A percentile compares a stretch with the other conserved stretches of the same genome.
phyloP scores from a whole-genome alignment of 2,329 filamentous ascomycete species.

The Eutypella sp. region DNA sequence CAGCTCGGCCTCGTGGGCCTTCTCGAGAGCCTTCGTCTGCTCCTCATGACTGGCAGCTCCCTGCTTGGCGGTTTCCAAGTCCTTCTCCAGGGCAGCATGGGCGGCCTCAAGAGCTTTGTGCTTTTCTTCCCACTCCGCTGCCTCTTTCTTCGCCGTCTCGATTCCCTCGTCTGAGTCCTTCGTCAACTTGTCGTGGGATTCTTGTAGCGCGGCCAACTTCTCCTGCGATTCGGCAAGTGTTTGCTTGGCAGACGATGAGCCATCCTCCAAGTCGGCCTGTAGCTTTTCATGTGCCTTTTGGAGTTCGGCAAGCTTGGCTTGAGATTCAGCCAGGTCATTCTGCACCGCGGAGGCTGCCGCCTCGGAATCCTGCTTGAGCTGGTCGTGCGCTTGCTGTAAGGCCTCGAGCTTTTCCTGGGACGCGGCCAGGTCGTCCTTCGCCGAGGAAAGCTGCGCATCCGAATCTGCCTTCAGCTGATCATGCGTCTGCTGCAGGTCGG shows the following conservation, averaged over 20 bases:
- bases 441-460: not conserved
- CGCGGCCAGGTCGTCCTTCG: constrained; percentile 5
- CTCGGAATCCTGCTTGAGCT: constrained; percentile 27
- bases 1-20: constrained; percentile 8
- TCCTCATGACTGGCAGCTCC: constrained; percentile 15
- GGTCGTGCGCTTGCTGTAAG: constrained; percentile 18
- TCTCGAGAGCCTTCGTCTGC: constrained; percentile 10
- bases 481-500: constrained; percentile 15
- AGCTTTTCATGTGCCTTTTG: not conserved
- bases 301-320: not conserved
- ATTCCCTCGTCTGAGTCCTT: constrained; percentile 27
- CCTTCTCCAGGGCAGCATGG: constrained; percentile 13
- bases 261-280: not conserved
- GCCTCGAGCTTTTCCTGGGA: constrained; percentile 2
- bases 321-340: constrained; percentile 2
- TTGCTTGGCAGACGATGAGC: constrained; percentile 4
- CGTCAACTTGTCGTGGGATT: constrained; percentile 24
- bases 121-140: constrained; percentile 18
- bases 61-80: constrained; percentile 18
- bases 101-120: constrained; percentile 13
- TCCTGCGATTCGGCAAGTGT: constrained; percentile 2
- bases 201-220: constrained; percentile 10
- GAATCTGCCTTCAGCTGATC: not conserved
- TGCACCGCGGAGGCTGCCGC: constrained; percentile 22
- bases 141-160: constrained; percentile 22